These are phyloP conservation scores for Capronia americana DNA, from an alignment of 2,329 filamentous ascomycete species.

Conservation along the genomic window DNA sequence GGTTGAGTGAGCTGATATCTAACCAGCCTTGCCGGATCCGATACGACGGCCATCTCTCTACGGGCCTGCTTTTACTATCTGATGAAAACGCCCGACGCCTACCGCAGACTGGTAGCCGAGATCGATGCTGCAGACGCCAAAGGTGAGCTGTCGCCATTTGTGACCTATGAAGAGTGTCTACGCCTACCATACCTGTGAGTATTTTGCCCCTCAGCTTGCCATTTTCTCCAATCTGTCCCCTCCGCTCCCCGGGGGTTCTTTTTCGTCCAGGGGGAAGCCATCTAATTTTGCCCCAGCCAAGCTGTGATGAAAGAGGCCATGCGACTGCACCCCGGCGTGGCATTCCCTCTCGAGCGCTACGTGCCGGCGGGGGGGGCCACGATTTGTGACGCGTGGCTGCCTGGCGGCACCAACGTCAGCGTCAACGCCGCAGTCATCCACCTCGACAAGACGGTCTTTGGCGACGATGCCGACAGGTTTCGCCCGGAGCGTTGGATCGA, in stretches of 20 bases:
- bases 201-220: background rate
- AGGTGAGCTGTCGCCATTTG: conserved; percentile 13
- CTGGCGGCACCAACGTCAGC: conserved; percentile 43
- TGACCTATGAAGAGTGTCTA: conserved; percentile 24
- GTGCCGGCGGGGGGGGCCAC: conserved; percentile 42
- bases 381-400: conserved; percentile 42
- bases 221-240: background rate
- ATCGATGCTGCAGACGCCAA: conserved; percentile 48
- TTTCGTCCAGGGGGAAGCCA: background rate
- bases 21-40: conserved; percentile 22
- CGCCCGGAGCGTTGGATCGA: conserved; percentile 15
- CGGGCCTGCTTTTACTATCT: conserved; percentile 43
- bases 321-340: conserved; percentile 46
- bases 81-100: conserved; percentile 36
- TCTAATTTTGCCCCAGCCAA: conserved; percentile 7
- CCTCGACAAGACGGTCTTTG: conserved; percentile 43
- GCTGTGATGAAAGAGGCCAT: conserved; percentile 53
- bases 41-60: conserved; percentile 44
- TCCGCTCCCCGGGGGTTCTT: background rate
- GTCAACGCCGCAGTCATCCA: conserved; percentile 47
- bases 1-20: background rate
- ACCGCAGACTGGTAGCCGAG: conserved; percentile 54
- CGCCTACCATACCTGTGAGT: conserved; percentile 51
- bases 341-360: conserved; percentile 44
- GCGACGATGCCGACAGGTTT: conserved; percentile 2